phyloP scores from a whole-genome alignment of 1,139 yeast genomes.

The Entelexis paramagnoliae region DNA sequence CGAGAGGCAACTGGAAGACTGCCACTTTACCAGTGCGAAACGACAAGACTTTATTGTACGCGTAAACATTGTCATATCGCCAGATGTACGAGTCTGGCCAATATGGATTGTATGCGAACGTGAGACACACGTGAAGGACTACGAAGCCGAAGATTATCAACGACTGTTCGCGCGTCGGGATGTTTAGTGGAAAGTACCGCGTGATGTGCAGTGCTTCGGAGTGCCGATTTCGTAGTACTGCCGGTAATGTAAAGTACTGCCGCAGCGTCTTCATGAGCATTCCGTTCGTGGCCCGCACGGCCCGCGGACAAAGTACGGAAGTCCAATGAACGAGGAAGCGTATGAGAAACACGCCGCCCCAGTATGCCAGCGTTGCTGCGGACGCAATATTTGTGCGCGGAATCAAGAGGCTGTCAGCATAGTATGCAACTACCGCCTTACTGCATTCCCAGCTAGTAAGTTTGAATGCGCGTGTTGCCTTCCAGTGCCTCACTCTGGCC shows the following conservation, averaged over 20 bases:
- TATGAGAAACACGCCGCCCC: constrained; percentile 19
- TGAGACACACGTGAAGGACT: constrained; percentile 15
- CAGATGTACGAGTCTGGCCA: constrained; percentile 5
- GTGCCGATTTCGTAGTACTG: neutral
- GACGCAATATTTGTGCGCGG: neutral
- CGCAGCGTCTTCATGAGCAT: constrained; percentile 27
- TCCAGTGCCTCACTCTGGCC: constrained; percentile 10
- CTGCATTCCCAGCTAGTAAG: constrained; percentile 6
- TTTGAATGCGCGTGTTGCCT: constrained; percentile 12
- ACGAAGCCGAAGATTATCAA: constrained; percentile 27
- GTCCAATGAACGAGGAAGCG: constrained; percentile 19
- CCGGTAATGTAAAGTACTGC: constrained; percentile 5
- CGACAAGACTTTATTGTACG: neutral
- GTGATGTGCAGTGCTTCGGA: neutral
- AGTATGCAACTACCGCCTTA: constrained; percentile 2
- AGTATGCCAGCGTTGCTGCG: constrained; percentile 20
- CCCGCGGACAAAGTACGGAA: constrained; percentile 7
- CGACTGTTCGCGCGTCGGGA: constrained; percentile 22
- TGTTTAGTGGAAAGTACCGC: neutral
- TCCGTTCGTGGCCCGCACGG: constrained; percentile 7
- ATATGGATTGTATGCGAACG: constrained; percentile 8
- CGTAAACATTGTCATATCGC: neutral
- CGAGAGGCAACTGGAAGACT: constrained; percentile 37
- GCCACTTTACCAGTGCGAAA: neutral
- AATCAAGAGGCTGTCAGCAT: neutral